Evolutionary conservation across 352 stramenopile genomes (phyloP).

Genomic region (Lagenidium sp.): DNA sequence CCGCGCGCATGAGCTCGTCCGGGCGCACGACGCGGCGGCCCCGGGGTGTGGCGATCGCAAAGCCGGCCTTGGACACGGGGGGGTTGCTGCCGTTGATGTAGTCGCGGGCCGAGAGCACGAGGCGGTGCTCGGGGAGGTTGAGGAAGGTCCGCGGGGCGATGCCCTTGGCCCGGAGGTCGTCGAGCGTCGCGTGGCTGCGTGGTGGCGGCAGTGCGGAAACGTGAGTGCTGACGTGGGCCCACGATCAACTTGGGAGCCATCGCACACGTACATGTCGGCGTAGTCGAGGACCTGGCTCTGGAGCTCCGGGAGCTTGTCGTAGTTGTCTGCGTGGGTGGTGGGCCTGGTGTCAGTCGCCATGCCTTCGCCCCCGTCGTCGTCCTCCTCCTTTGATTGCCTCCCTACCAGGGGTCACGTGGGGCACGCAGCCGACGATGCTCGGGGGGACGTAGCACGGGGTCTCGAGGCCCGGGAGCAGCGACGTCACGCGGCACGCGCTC

Average conservation of each 20-base stretch:
- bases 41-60: constrained; percentile 45
- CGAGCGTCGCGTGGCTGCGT: constrained; percentile 20
- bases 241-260: neutral
- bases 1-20: constrained; percentile 52
- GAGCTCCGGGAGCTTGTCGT: constrained; percentile 40
- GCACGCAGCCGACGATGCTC: constrained; percentile 53
- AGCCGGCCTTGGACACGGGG: constrained; percentile 40
- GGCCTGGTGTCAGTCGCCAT: too few species aligned
- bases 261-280: constrained; percentile 43
- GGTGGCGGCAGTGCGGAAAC: constrained; percentile 9
- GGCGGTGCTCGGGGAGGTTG: constrained; percentile 26
- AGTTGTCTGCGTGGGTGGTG: too few species aligned
- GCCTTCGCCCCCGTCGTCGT: too few species aligned
- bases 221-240: neutral
- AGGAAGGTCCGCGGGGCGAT: constrained; percentile 39
- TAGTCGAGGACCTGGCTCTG: constrained; percentile 58
- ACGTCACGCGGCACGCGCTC: constrained; percentile 26
- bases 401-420: constrained; percentile 58
- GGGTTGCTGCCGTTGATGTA: constrained; percentile 55
- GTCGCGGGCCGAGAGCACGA: constrained; percentile 64
- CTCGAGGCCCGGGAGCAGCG: constrained; percentile 18
- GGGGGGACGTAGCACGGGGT: constrained; percentile 73
- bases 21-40: constrained; percentile 35
- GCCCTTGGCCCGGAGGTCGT: constrained; percentile 26
- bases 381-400: too few species aligned